Percentiles rank a stretch among this genome's conserved stretches.
These are phyloP conservation scores for Starmerella khaoyaiensis DNA, from an alignment of 805 yeast genomes.

Conservation along the genomic window DNA sequence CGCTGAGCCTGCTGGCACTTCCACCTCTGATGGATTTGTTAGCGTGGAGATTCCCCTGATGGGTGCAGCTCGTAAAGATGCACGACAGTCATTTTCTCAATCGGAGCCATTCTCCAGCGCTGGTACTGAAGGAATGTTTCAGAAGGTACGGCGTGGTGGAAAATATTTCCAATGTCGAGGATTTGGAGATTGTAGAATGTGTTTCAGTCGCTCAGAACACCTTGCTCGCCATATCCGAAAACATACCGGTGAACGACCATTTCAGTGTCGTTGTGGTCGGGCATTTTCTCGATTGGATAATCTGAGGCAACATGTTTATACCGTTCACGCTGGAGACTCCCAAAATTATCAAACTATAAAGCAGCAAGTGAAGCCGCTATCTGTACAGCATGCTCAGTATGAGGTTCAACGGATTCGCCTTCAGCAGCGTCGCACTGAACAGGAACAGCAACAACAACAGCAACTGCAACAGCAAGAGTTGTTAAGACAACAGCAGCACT, in stretches of 20 bases:
- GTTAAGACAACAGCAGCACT: background rate
- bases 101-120: too few relatives aligned
- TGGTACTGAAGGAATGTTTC: conserved; percentile 2
- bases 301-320: conserved; percentile 79
- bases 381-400: background rate
- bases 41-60: too few relatives aligned
- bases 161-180: conserved; percentile 72
- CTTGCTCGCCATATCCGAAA: conserved; percentile 83
- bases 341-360: conserved; percentile 19
- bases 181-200: conserved; percentile 74
- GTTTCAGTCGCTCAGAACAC: conserved; percentile 84
- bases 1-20: too few relatives aligned
- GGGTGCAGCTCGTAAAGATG: too few relatives aligned
- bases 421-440: background rate
- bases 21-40: too few relatives aligned
- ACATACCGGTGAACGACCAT: conserved; percentile 91
- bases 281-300: conserved; percentile 76
- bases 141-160: conserved; percentile 22
- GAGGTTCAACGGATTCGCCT: background rate
- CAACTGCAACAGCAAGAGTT: background rate
- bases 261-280: conserved; percentile 67
- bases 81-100: too few relatives aligned
- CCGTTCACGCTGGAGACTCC: conserved; percentile 52
- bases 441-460: background rate
- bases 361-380: too few relatives aligned